Percentiles rank a stretch among this genome's conserved stretches.
Conservation (phyloP, 495 filamentous ascomycete species). For the Aspergillus campestris region DNA sequence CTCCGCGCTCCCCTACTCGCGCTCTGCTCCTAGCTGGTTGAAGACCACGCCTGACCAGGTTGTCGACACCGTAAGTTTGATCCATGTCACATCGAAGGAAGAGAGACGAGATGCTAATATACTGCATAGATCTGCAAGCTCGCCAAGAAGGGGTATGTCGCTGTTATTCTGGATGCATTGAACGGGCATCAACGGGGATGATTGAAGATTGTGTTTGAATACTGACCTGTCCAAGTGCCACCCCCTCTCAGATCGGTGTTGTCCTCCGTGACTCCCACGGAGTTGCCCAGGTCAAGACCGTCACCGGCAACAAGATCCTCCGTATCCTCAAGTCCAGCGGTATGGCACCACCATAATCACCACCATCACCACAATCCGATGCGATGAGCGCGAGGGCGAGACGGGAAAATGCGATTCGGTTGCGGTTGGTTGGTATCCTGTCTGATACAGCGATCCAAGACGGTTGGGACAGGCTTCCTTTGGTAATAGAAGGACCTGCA, state of each 20-base stretch:
- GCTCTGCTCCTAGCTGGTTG: slow-evolving; percentile 82
- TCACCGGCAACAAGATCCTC: slow-evolving; percentile 99
- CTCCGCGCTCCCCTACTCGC: slow-evolving; percentile 93
- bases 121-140: slow-evolving; percentile 99
- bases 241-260: slow-evolving; percentile 97
- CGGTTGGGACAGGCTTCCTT: no score
- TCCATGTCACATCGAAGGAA: no score
- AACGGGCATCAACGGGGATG: slow-evolving; percentile 62
- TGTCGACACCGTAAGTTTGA: slow-evolving; percentile 44
- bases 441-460: background rate
- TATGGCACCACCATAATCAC: slow-evolving; percentile 44
- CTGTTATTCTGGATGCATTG: slow-evolving; percentile 33
- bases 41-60: slow-evolving; percentile 85
- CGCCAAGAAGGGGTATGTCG: slow-evolving; percentile 64
- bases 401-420: background rate
- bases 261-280: slow-evolving; percentile 95
- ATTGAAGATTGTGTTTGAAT: background rate
- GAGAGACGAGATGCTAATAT: background rate
- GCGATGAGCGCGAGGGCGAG: slow-evolving; percentile 12
- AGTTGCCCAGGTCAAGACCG: slow-evolving; percentile 91
- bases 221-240: slow-evolving; percentile 44
- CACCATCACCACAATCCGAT: slow-evolving; percentile 13
- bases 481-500: no score
- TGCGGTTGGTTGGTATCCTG: background rate
- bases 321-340: slow-evolving; percentile 92